A percentile compares a stretch with the other conserved stretches of the same genome.
These are phyloP conservation scores for Tetrapisispora fleetii DNA, from an alignment of 805 yeast species.

Conservation along the genomic window DNA sequence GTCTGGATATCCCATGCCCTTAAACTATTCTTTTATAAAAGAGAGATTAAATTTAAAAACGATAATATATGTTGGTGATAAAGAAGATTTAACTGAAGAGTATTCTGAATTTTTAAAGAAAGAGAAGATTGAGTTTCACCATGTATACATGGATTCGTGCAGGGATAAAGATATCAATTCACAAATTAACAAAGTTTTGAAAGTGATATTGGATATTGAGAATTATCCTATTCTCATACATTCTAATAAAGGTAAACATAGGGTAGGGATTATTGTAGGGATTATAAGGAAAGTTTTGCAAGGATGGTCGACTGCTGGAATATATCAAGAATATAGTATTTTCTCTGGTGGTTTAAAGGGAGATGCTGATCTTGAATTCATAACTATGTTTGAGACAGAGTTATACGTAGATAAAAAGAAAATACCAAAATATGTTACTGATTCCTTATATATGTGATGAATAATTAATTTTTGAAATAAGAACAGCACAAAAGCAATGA, in stretches of 20 bases:
- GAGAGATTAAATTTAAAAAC: slow-evolving; percentile 59
- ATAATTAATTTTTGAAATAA: not conserved
- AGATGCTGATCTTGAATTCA: slow-evolving; percentile 82
- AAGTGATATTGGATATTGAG: slow-evolving; percentile 46
- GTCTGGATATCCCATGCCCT: slow-evolving; percentile 88
- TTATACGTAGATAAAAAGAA: slow-evolving; percentile 38
- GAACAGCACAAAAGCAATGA: not conserved
- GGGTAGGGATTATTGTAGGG: slow-evolving; percentile 92
- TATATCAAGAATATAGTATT: slow-evolving; percentile 86
- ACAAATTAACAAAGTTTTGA: slow-evolving; percentile 47
- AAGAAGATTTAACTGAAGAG: slow-evolving; percentile 40
- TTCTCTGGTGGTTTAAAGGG: slow-evolving; percentile 85
- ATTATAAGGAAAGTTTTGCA: slow-evolving; percentile 75
- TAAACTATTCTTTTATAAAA: slow-evolving; percentile 69
- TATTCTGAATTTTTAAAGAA: slow-evolving; percentile 60
- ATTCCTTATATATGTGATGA: not conserved
- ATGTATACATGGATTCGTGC: slow-evolving; percentile 59
- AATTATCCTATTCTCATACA: slow-evolving; percentile 86
- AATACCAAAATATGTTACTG: slow-evolving; percentile 54
- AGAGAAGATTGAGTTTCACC: slow-evolving; percentile 45
- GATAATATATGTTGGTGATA: slow-evolving; percentile 77
- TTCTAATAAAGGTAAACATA: slow-evolving; percentile 94
- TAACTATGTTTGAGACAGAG: slow-evolving; percentile 69
- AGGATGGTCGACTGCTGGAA: slow-evolving; percentile 89
- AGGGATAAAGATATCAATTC: slow-evolving; percentile 60